These are phyloP conservation scores for Chrysochromulina tobinii DNA, from an alignment of 78 protist species.

Conservation along the genomic window DNA sequence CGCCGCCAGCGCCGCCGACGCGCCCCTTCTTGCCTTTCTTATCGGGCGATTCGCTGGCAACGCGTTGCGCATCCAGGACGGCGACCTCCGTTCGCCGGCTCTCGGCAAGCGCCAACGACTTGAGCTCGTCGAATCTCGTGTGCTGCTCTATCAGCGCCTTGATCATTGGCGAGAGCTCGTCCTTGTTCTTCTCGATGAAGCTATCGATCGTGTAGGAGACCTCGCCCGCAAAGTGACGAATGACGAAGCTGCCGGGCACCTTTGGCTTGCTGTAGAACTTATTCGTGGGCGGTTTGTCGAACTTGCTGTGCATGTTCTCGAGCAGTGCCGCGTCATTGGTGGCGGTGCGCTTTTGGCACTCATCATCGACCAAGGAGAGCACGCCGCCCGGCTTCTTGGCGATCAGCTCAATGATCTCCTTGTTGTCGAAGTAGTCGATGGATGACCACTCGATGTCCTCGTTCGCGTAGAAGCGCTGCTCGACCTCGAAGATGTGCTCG, in stretches of 20 bases:
- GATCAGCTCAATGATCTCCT: background rate
- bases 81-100: too few species aligned
- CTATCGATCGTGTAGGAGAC: background rate
- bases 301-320: too few species aligned
- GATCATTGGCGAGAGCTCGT: background rate
- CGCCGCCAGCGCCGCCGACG: too few species aligned
- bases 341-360: slow-evolving; percentile 21
- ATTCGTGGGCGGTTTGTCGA: too few species aligned
- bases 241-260: background rate
- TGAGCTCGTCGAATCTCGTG: too few species aligned
- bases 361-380: slow-evolving; percentile 69
- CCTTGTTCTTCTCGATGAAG: background rate
- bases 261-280: too few species aligned
- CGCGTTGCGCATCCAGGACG: too few species aligned
- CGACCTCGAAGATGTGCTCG: background rate
- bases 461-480: background rate
- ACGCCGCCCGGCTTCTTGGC: background rate
- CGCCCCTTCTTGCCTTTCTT: too few species aligned
- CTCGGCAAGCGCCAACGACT: too few species aligned
- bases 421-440: background rate
- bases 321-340: too few species aligned
- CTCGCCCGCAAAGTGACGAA: background rate
- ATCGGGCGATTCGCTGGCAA: too few species aligned
- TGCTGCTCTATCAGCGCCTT: too few species aligned
- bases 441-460: background rate